phyloP scores from a whole-genome alignment of 1,284 basidiomycete species.

The Trichosporon faecale region DNA sequence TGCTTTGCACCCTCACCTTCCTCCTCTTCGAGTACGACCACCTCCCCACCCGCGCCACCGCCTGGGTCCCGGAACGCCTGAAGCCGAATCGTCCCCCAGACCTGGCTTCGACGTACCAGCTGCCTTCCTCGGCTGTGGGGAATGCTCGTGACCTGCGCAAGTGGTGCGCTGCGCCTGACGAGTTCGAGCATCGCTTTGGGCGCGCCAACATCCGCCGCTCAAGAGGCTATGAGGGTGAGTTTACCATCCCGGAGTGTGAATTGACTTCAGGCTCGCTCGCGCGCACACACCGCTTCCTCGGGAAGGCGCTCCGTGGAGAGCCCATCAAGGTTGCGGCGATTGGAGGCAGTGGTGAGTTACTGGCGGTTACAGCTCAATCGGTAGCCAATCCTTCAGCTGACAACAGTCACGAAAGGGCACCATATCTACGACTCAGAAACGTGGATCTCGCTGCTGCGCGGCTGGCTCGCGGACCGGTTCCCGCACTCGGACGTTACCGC shows the following conservation, averaged over 20 bases:
- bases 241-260: not conserved
- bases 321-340: constrained; percentile 39
- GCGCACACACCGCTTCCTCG: constrained; percentile 34
- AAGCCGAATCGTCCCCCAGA: not conserved
- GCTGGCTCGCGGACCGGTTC: constrained; percentile 40
- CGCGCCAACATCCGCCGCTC: constrained; percentile 41
- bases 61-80: not conserved
- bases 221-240: constrained; percentile 47
- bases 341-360: constrained; percentile 47
- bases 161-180: constrained; percentile 29
- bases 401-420: constrained; percentile 47
- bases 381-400: not conserved
- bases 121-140: not conserved
- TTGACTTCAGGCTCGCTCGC: constrained; percentile 34
- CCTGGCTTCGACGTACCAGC: not conserved
- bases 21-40: constrained; percentile 12
- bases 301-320: constrained; percentile 44
- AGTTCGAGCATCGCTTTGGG: constrained; percentile 40
- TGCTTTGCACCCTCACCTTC: not conserved
- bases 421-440: constrained; percentile 37
- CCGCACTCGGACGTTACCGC: constrained; percentile 27
- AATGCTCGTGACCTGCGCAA: not conserved
- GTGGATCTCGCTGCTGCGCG: constrained; percentile 41
- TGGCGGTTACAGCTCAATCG: not conserved
- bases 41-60: constrained; percentile 3